Conservation (phyloP, 306 rosid species). For the Quercus ilex region DNA sequence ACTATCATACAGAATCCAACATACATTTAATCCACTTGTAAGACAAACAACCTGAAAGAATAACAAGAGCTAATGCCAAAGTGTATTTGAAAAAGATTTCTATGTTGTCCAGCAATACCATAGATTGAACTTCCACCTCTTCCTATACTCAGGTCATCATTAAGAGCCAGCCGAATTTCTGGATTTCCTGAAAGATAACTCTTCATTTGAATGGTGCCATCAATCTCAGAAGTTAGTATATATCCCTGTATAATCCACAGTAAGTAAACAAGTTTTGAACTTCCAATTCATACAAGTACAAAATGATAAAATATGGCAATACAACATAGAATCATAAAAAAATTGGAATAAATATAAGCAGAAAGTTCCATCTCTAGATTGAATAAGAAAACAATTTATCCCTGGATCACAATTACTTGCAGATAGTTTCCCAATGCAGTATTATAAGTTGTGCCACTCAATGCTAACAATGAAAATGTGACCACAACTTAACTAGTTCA, state of each 20-base stretch:
- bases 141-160: constrained; percentile 84
- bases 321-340: background rate
- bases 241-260: constrained; percentile 62
- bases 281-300: background rate
- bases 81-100: constrained; percentile 1
- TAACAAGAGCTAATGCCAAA: constrained; percentile 1
- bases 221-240: constrained; percentile 91
- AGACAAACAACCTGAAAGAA: constrained; percentile 10
- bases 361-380: background rate
- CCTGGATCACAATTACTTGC: too few species aligned
- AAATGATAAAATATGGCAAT: background rate
- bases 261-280: constrained; percentile 4
- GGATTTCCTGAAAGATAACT: constrained; percentile 93
- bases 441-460: too few species aligned
- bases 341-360: background rate
- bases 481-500: too few species aligned
- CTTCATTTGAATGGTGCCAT: constrained; percentile 98
- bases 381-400: background rate
- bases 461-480: too few species aligned
- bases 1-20: background rate
- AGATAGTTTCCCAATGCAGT: too few species aligned
- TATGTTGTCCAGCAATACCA: constrained; percentile 18
- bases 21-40: background rate
- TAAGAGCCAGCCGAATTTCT: constrained; percentile 88
- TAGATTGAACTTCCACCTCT: constrained; percentile 57